Evolutionary conservation across 1,284 basidiomycete genomes (phyloP).

Genomic region (Sanghuangporus sanghuang): DNA sequence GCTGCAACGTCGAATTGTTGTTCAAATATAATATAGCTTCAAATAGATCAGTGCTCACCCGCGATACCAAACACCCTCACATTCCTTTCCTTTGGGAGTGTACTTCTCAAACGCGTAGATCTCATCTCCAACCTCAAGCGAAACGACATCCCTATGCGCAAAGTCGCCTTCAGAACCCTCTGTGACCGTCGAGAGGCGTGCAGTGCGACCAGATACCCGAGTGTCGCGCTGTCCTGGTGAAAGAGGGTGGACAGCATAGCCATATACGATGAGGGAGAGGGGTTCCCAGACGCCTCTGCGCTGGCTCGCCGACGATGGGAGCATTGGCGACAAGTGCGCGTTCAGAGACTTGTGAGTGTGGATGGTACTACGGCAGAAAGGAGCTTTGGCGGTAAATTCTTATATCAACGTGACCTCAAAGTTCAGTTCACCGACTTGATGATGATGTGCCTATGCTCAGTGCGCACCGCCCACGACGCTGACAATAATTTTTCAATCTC

Average conservation of each 20-base stretch:
- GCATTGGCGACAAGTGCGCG: slow-evolving; percentile 4
- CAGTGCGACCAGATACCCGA: slow-evolving; percentile 50
- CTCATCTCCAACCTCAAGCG: slow-evolving; percentile 88
- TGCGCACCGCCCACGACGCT: neutral
- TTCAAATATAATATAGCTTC: slow-evolving; percentile 5
- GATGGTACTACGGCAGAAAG: neutral
- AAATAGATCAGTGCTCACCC: slow-evolving; percentile 52
- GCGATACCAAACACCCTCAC: slow-evolving; percentile 82
- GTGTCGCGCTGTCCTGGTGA: slow-evolving; percentile 70
- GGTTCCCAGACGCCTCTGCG: slow-evolving; percentile 67
- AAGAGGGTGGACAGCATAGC: slow-evolving; percentile 77
- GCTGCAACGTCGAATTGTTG: slow-evolving; percentile 34
- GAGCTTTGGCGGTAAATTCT: neutral
- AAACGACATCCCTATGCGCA: slow-evolving; percentile 70
- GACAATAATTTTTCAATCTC: neutral
- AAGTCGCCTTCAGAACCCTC: slow-evolving; percentile 65
- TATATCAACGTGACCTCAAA: neutral
- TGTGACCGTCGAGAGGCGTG: slow-evolving; percentile 61
- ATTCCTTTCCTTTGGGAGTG: slow-evolving; percentile 63
- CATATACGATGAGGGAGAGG: slow-evolving; percentile 74
- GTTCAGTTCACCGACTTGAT: no score
- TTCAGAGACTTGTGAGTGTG: neutral
- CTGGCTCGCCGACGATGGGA: slow-evolving; percentile 18
- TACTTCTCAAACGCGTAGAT: slow-evolving; percentile 95
- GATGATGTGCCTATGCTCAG: neutral